Evolutionary conservation across 2,329 filamentous ascomycete species (phyloP).

Genomic region (Escovopsis sp.): DNA sequence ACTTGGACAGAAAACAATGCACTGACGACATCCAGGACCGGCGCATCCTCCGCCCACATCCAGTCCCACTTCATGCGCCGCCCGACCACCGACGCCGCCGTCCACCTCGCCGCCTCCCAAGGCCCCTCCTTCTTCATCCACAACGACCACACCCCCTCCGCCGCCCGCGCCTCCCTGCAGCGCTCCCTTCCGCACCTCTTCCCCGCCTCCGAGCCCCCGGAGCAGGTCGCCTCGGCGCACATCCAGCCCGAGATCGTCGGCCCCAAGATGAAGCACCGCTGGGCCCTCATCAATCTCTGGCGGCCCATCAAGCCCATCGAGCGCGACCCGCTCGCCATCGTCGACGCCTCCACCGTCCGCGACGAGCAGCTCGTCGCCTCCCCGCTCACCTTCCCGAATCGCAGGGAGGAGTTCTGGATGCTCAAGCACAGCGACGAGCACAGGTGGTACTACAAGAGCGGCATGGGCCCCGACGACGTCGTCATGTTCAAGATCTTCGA

Average conservation of each 20-base stretch:
- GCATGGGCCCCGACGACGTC: conserved; percentile 36
- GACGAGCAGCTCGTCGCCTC: conserved; percentile 35
- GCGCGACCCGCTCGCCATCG: conserved; percentile 38
- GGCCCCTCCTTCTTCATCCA: conserved; percentile 30
- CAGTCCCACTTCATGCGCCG: conserved; percentile 46
- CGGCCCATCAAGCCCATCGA: conserved; percentile 33
- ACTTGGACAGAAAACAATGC: too few relatives aligned
- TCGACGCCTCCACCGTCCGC: conserved; percentile 31
- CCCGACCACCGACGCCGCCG: conserved; percentile 22
- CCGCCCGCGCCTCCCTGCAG: conserved; percentile 25
- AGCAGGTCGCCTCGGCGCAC: conserved; percentile 26
- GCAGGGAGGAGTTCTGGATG: conserved; percentile 32
- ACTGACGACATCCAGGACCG: too few relatives aligned
- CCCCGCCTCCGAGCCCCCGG: conserved; percentile 23
- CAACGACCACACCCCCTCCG: conserved; percentile 40
- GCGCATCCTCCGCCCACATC: conserved; percentile 38
- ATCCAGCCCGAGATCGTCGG: conserved; percentile 17
- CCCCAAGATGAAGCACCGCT: too few relatives aligned
- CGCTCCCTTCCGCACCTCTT: too few relatives aligned
- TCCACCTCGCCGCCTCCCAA: conserved; percentile 27
- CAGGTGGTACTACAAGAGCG: conserved; percentile 37
- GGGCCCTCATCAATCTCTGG: conserved; percentile 35
- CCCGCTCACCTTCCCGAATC: conserved; percentile 34
- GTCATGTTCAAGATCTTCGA: conserved; percentile 48
- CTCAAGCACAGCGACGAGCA: conserved; percentile 27